Base-by-base conservation (phyloP, 2,329 filamentous ascomycete genomes). In the Penicillium frequentans region DNA sequence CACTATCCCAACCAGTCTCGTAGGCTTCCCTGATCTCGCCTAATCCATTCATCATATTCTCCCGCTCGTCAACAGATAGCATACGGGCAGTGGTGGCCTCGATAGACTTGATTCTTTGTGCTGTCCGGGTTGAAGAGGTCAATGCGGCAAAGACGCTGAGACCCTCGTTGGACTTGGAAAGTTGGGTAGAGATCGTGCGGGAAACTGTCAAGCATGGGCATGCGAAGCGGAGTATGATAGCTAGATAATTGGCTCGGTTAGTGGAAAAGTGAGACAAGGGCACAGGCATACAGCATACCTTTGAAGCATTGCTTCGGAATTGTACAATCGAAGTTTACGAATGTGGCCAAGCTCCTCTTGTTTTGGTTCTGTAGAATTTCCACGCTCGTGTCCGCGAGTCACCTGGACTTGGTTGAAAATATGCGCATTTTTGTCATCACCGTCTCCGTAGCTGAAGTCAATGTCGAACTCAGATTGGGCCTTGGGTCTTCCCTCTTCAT, bases 1-100 rank as follows among this genome's bases (percentile, higher is more conserved):
- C 91, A 67, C 89, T 91, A 13, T 86, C 87, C 90, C 91, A 96
- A 1, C 91, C 91, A 59, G 95, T 90, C 64, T 91, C 87, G 72
- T 97, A 98, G 58, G 90, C 90, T 68, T 96, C 93, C 1, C 89
- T 88, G 67, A 98, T 87, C 58, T 90, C 88, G 24, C 89, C 86
- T 39, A 99, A 79, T 13, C 89, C 87, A 69, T 96, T 95, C 46
- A 86, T 85, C n/a, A 98, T 79, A 2, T 81, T 81, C 75, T 99
- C 95, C 43, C 93, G 84, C 68, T 98, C 93, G 58, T 96, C 91
- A 3, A 93, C 66, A 0, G 81, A 80, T 16, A 93, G 80, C 73
- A 56, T 81, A 59, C 87, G 83, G 16, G 83, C 77, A 13, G 89
- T 86, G 13, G 89, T 80, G 23, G 81, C 77, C 63, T 90, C 86